These are phyloP conservation scores for Cyclanthera cordifolia DNA, from an alignment of 306 rosid genomes.

Conservation along the genomic window DNA sequence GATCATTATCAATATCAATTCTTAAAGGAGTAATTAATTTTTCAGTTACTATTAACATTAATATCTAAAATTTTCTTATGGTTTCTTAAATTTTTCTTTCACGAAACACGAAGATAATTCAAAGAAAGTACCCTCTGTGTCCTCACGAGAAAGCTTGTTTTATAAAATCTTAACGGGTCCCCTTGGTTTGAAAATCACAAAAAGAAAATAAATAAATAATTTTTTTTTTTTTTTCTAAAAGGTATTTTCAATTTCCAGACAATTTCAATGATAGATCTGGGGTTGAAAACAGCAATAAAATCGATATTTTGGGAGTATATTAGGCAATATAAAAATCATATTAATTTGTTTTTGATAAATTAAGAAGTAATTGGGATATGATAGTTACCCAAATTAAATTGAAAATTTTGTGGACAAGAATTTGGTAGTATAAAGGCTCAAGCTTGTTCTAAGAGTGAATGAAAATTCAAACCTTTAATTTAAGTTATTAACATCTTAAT, in stretches of 20 bases:
- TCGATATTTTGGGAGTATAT: not conserved
- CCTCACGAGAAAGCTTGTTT: conserved; percentile 4
- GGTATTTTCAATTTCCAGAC: not conserved
- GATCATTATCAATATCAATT: too few species aligned
- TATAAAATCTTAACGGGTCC: conserved; percentile 2
- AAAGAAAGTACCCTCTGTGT: not conserved
- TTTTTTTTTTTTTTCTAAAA: too few species aligned
- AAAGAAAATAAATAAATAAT: not conserved
- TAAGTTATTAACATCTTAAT: too few species aligned
- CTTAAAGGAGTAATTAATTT: too few species aligned
- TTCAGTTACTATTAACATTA: too few species aligned
- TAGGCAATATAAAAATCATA: not conserved
- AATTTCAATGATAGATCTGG: not conserved
- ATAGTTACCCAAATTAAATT: not conserved
- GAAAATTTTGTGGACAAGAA: not conserved
- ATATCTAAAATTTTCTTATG: not conserved
- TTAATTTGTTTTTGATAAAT: not conserved
- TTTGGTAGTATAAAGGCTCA: not conserved
- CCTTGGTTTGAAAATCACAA: not conserved
- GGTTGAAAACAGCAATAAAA: not conserved
- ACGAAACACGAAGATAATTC: not conserved
- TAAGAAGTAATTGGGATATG: not conserved
- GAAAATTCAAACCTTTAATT: not conserved
- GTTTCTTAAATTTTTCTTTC: conserved; percentile 1
- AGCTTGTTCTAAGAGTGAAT: too few species aligned